Conservation (phyloP, 2,329 filamentous ascomycete species). For the Paraphaeosphaeria sporulosa region DNA sequence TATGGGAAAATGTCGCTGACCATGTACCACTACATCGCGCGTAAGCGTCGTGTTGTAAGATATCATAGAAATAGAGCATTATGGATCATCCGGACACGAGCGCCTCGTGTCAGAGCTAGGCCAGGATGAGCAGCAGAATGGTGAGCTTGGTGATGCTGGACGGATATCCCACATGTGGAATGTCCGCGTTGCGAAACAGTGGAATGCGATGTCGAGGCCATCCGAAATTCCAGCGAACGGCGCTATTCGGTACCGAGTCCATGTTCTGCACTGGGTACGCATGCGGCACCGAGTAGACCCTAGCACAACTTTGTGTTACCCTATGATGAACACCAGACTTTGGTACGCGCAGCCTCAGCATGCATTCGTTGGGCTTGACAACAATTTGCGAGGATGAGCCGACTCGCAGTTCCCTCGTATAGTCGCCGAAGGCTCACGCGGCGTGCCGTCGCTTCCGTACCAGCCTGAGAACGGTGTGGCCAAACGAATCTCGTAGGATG, state of each 20-base stretch:
- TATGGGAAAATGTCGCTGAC: constrained; percentile 34
- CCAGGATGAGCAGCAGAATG: neutral
- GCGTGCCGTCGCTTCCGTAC: neutral
- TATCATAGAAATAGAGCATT: constrained; percentile 22
- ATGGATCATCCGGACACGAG: no score
- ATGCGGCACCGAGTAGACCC: neutral
- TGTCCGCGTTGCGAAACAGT: neutral
- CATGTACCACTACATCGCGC: constrained; percentile 21
- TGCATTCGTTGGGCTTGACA: neutral
- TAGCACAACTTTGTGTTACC: neutral
- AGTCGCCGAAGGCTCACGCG: neutral
- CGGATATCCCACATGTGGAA: neutral
- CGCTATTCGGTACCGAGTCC: neutral
- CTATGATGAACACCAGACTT: neutral
- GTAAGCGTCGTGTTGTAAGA: constrained; percentile 18
- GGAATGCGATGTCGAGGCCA: neutral
- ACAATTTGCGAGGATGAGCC: neutral
- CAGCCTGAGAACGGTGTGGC: neutral
- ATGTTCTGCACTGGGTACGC: neutral
- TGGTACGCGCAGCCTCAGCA: neutral
- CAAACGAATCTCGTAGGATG: neutral
- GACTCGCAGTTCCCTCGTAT: neutral
- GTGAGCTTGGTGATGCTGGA: neutral
- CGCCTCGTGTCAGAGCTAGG: neutral
- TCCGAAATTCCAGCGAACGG: neutral